Base-by-base conservation (phyloP, 108 stramenopile species). In the Skeletonema menzelii region DNA sequence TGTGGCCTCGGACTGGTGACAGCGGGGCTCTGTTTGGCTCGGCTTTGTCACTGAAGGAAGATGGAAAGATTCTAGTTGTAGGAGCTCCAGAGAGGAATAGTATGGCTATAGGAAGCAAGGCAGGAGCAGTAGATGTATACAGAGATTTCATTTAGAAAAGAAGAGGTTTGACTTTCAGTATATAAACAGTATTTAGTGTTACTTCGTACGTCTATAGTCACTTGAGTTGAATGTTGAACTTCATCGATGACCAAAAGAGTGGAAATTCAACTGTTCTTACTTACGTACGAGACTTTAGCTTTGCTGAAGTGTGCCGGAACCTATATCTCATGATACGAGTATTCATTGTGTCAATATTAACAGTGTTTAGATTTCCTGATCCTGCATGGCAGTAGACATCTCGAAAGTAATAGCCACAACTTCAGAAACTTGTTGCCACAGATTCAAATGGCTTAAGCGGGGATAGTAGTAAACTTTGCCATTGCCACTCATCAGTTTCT, bases 401-500 rank as follows among this genome's bases (percentile, higher is more conserved):
- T 68, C 67, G 8, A 31, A 56, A 11, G 67, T 68, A 3, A 68
- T 57, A 4, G 19, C 19, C 55, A 68, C 67, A 35, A 68, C 34
- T 57, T 68, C 67, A 14, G 37, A 13, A 1, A 57, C 67, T 14
- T 68, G 67, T 15, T 57, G 55, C 67, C 67, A 68, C 35, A 68
- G 32, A 38, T 68, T 68, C 56, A 68, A 38, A 68, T 68, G 67
- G 58, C 67, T 68, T 34, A 68, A 57, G 0, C 20, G 13, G 3
- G 67, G 67, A 57, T 68, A 68, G 24, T 68, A 68, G 26, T 68
- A 58, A 1, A 68, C 67, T 26, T 68, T 58, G 11, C 22, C 34
- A 37, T 57, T 28, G 5, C 13, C 55, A 57, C 67, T 13, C 31
- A 32, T 58, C 37, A 68, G 40, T 10, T 24, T 22, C 14, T 57